Evolutionary conservation across 805 yeast genomes (phyloP).

Genomic region (Clavispora carvajalis): DNA sequence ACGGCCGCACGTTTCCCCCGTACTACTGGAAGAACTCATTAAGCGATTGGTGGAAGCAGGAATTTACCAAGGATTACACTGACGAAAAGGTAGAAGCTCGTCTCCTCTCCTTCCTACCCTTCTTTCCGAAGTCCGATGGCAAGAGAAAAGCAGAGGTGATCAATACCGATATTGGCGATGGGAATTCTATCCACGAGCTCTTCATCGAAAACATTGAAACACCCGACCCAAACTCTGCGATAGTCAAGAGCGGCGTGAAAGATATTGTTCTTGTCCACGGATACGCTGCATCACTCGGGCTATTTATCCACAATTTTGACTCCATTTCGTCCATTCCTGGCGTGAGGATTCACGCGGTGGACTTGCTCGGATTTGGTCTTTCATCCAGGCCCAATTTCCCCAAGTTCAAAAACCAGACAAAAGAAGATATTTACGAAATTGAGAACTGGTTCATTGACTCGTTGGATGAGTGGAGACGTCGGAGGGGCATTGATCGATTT

Average conservation of each 20-base stretch:
- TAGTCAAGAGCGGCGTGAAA: conserved; percentile 14
- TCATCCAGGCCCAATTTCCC: conserved; percentile 54
- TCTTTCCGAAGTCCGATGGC: conserved; percentile 50
- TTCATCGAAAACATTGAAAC: conserved; percentile 45
- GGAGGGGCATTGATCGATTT: conserved; percentile 30
- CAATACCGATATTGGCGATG: conserved; percentile 51
- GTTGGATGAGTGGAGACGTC: conserved; percentile 38
- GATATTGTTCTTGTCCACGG: conserved; percentile 84
- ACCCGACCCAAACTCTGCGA: conserved; percentile 21
- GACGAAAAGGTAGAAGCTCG: conserved; percentile 30
- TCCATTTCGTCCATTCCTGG: conserved; percentile 45
- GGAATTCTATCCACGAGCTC: conserved; percentile 72
- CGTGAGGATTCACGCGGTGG: conserved; percentile 59
- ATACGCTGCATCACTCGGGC: conserved; percentile 86
- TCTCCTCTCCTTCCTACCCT: conserved; percentile 55
- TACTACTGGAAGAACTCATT: conserved; percentile 13
- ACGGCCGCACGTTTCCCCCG: conserved; percentile 12
- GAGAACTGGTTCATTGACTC: conserved; percentile 43
- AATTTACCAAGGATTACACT: conserved; percentile 8
- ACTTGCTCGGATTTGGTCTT: conserved; percentile 67
- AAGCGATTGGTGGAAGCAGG: conserved; percentile 13
- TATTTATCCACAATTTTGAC: conserved; percentile 68
- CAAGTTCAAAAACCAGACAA: conserved; percentile 21
- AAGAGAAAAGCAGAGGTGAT: conserved; percentile 42
- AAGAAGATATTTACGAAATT: conserved; percentile 29